Conservation (phyloP, 768 basidiomycete genomes). For the Lactifluus hygrophoroides region DNA sequence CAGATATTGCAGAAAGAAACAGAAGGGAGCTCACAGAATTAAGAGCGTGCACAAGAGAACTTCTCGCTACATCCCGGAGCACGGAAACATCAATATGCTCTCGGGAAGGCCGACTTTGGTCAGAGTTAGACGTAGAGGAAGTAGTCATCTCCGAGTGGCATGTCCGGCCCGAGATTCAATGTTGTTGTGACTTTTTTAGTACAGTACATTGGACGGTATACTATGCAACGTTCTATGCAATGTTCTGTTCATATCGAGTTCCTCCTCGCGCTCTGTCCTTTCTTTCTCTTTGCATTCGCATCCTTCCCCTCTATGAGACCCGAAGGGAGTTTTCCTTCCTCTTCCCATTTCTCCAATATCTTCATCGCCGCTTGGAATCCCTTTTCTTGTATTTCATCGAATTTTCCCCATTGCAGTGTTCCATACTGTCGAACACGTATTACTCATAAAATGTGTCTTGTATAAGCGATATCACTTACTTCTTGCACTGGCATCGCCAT, state of each 20-base stretch:
- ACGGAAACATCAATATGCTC: slow-evolving; percentile 47
- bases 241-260: slow-evolving; percentile 46
- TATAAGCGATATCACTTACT: slow-evolving; percentile 33
- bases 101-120: slow-evolving; percentile 30
- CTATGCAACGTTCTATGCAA: not conserved
- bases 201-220: not conserved
- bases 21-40: slow-evolving; percentile 53
- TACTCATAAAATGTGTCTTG: too few relatives aligned
- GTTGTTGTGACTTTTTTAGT: too few relatives aligned
- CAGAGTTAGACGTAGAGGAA: slow-evolving; percentile 25
- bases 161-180: slow-evolving; percentile 1
- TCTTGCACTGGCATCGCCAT: slow-evolving; percentile 93
- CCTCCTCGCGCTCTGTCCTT: slow-evolving; percentile 67
- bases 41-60: slow-evolving; percentile 73
- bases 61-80: slow-evolving; percentile 71
- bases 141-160: slow-evolving; percentile 15
- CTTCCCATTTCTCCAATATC: slow-evolving; percentile 68
- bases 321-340: slow-evolving; percentile 78
- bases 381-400: slow-evolving; percentile 77
- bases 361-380: slow-evolving; percentile 70
- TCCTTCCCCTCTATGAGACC: slow-evolving; percentile 54
- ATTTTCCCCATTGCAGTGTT: slow-evolving; percentile 83
- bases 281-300: slow-evolving; percentile 39
- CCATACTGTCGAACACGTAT: slow-evolving; percentile 51
- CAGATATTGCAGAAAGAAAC: not conserved